phyloP scores from a whole-genome alignment of 257 asterid species.

The Scutellaria galericulata region DNA sequence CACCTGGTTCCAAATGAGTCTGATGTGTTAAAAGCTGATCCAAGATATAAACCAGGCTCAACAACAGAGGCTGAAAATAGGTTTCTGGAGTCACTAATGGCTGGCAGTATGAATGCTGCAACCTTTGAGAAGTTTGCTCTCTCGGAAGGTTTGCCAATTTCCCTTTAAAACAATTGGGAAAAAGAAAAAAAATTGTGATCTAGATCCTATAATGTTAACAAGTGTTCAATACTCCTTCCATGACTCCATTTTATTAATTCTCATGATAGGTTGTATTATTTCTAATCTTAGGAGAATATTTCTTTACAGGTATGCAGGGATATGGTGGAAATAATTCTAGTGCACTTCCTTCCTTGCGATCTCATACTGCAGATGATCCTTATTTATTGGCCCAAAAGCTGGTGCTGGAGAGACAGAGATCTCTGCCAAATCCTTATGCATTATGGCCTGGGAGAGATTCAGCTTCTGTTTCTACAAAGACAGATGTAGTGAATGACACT shows the following conservation, averaged over 20 bases:
- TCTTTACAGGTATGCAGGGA: slow-evolving; percentile 71
- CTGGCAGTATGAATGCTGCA: slow-evolving; percentile 54
- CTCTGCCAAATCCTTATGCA: slow-evolving; percentile 63
- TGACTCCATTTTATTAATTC: neutral
- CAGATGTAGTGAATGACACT: slow-evolving; percentile 59
- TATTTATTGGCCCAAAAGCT: slow-evolving; percentile 64
- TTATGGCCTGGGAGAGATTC: slow-evolving; percentile 72
- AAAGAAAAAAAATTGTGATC: neutral
- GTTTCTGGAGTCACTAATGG: slow-evolving; percentile 89
- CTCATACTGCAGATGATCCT: slow-evolving; percentile 62
- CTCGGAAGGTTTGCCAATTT: slow-evolving; percentile 71
- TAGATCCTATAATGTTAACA: neutral
- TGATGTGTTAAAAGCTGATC: slow-evolving; percentile 60
- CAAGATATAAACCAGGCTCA: slow-evolving; percentile 55
- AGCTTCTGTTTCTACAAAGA: slow-evolving; percentile 46
- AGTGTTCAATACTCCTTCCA: neutral
- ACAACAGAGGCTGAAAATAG: slow-evolving; percentile 79
- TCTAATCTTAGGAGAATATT: slow-evolving; percentile 22
- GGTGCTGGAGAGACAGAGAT: slow-evolving; percentile 78
- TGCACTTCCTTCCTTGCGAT: slow-evolving; percentile 52
- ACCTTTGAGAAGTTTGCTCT: slow-evolving; percentile 62
- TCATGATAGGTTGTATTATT: slow-evolving; percentile 27
- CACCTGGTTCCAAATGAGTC: slow-evolving; percentile 55
- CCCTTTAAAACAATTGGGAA: neutral
- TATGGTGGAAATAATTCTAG: slow-evolving; percentile 54